Evolutionary conservation across 371 early-diverging fungal species (phyloP), one percentile per base, ranked within the genome.

Genomic region (Mortierella sp.): DNA sequence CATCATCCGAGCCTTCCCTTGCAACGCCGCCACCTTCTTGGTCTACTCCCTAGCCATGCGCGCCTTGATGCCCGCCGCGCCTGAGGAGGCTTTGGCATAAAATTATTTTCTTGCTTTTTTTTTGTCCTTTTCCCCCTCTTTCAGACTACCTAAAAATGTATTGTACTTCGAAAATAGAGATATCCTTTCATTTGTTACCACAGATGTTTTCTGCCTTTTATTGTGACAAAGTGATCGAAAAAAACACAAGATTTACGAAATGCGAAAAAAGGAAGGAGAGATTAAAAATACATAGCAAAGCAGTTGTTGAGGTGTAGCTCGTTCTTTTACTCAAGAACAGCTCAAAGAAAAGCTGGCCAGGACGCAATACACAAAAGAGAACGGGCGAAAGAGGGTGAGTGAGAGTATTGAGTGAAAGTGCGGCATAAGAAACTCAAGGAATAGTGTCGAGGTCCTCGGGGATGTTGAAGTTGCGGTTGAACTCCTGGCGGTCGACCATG

Each of bases 1-100:
- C 0, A 89, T 94, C 24, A 87, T 96, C 29, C 89, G 96, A n/a
- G 96, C 96, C 0, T 95, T 96, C 79, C 96, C 96, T 3, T 95
- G 95, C n/a, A 96, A 96, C 79, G 96, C 95, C 5, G 95, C 95
- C 3, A 96, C 95, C 3, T 96, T 96, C 85, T 89, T 90, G 65
- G 93, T 92, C 0, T 94, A 92, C 72, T 91, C 92, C 2, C 88
- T 89, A 84, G 88, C 92, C 35, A 91, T 93, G 93, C 88, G 89
- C 41, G 77, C 78, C 44, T 49, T 88, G 77, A 82, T 85, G 46
- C 85, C 83, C 44, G 6, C 68, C 6, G 3, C 79, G 6, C 71
- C 80, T 10, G 75, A 85, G 21, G 79, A 78, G 35, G 85, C 82
- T 12, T 55, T 85, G 49, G 85, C 85, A 71, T 85, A 78, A 32